phyloP scores from a whole-genome alignment of 495 filamentous ascomycete genomes.

The Xylaria longipes region DNA sequence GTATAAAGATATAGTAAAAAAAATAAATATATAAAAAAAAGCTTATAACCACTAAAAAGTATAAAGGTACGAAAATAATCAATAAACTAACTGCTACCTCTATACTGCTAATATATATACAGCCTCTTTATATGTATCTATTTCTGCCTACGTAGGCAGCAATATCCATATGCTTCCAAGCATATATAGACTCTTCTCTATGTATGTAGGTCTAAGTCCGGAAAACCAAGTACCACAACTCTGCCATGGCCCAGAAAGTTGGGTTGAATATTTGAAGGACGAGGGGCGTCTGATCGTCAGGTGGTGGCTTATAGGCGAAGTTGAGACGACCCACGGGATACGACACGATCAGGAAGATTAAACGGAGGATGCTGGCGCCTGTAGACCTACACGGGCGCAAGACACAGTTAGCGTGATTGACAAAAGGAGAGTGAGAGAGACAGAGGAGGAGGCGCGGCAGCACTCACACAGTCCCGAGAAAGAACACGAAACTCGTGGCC shows the following conservation, averaged over 20 bases:
- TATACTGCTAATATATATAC: too few relatives aligned
- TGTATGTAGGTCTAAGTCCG: too few relatives aligned
- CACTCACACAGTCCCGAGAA: slow-evolving; percentile 19
- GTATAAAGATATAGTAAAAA: too few relatives aligned
- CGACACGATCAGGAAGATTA: slow-evolving; percentile 23
- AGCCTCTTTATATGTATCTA: too few relatives aligned
- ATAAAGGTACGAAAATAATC: too few relatives aligned
- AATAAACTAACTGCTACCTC: too few relatives aligned
- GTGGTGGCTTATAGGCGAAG: slow-evolving; percentile 18
- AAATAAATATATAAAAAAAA: too few relatives aligned
- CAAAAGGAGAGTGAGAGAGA: not conserved
- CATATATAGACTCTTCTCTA: too few relatives aligned
- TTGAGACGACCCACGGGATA: slow-evolving; percentile 21
- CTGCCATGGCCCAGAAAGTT: slow-evolving; percentile 18
- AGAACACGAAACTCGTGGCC: slow-evolving; percentile 20
- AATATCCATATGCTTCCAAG: too few relatives aligned
- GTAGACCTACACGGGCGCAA: slow-evolving; percentile 4
- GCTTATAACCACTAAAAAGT: too few relatives aligned
- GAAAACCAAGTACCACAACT: too few relatives aligned
- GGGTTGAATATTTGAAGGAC: slow-evolving; percentile 23
- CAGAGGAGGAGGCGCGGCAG: not conserved
- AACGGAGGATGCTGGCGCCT: slow-evolving; percentile 21
- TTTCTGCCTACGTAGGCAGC: too few relatives aligned
- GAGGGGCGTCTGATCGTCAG: slow-evolving; percentile 19
- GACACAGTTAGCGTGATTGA: not conserved